Evolutionary conservation across 2,329 filamentous ascomycete genomes (phyloP).

Genomic region (Cytospora leucostoma): DNA sequence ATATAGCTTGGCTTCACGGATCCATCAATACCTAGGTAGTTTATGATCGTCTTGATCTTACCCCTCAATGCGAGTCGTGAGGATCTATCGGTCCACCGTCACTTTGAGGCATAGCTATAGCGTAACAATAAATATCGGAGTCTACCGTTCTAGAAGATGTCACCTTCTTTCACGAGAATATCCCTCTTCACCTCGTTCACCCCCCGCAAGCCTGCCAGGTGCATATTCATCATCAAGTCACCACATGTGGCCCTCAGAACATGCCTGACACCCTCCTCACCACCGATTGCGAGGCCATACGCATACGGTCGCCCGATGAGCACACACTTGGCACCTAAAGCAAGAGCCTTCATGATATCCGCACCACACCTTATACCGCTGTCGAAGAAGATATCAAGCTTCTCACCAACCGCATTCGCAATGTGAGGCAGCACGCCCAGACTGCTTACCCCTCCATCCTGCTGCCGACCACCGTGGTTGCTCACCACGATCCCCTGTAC

Average conservation of each 20-base stretch:
- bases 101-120: no score
- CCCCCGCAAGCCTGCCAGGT: conserved; percentile 18
- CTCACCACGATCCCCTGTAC: conserved; percentile 68
- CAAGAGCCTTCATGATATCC: conserved; percentile 68
- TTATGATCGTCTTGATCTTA: no score
- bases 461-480: conserved; percentile 64
- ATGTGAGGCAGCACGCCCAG: conserved; percentile 21
- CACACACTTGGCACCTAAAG: conserved; percentile 64
- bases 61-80: no score
- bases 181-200: conserved; percentile 20
- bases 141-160: conserved; percentile 12
- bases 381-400: conserved; percentile 64
- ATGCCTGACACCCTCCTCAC: conserved; percentile 24
- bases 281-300: conserved; percentile 23
- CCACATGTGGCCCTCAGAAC: conserved; percentile 24
- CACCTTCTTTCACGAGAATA: conserved; percentile 20
- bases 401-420: conserved; percentile 56
- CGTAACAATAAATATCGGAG: no score
- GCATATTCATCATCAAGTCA: conserved; percentile 24
- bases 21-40: no score
- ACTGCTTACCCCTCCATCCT: conserved; percentile 24
- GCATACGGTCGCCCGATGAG: conserved; percentile 54
- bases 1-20: no score
- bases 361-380: conserved; percentile 66
- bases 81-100: no score